phyloP scores from a whole-genome alignment of 1,139 yeast species.

The Debaryomycetaceae sp. region DNA sequence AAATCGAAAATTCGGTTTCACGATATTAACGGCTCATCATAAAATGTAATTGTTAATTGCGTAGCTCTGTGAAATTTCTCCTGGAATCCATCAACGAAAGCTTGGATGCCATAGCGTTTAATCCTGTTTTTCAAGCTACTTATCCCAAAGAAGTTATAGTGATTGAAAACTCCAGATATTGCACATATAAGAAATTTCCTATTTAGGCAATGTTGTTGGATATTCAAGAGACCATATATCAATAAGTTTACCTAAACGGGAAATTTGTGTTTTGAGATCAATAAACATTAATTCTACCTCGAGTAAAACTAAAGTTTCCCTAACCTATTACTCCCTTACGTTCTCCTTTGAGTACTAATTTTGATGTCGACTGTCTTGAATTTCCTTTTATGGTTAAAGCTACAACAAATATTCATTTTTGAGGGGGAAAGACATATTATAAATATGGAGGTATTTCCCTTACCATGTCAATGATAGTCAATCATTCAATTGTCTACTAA shows the following conservation, averaged over 20 bases:
- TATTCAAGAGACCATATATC: not conserved
- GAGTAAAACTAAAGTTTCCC: not conserved
- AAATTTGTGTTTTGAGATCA: conserved; percentile 4
- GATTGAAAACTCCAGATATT: not conserved
- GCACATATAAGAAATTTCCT: conserved; percentile 5
- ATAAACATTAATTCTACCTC: not conserved
- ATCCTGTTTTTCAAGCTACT: too few relatives aligned
- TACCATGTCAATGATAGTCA: not conserved
- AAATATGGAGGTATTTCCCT: not conserved
- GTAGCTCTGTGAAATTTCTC: too few relatives aligned
- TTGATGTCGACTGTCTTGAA: not conserved
- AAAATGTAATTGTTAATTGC: too few relatives aligned
- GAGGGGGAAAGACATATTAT: not conserved
- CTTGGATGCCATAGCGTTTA: too few relatives aligned
- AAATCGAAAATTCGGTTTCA: too few relatives aligned
- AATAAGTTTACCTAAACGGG: conserved; percentile 11
- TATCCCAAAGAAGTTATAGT: too few relatives aligned
- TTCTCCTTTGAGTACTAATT: not conserved
- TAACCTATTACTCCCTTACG: not conserved
- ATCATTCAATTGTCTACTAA: not conserved
- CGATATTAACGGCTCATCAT: too few relatives aligned
- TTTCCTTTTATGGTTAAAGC: conserved; percentile 4
- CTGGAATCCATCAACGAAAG: too few relatives aligned
- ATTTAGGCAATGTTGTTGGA: conserved; percentile 5
- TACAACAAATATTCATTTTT: not conserved